These are phyloP conservation scores for Penicillium egyptiacum DNA, from an alignment of 495 filamentous ascomycete species.

Conservation along the genomic window DNA sequence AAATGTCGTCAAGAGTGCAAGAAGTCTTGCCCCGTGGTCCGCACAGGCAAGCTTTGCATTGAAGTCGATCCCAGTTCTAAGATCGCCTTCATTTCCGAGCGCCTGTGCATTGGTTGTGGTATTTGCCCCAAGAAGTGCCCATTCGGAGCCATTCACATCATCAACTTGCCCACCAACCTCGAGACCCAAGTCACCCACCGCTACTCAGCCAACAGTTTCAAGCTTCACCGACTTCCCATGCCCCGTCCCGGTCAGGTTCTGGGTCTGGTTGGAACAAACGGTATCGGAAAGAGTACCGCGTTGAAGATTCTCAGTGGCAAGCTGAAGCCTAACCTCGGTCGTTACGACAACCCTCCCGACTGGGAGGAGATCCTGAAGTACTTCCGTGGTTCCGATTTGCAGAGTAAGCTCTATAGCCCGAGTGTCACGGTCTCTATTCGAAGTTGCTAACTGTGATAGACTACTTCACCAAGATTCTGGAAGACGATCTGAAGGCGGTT, in stretches of 20 bases:
- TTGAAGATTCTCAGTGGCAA: conserved; percentile 98
- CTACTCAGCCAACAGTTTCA: conserved; percentile 99
- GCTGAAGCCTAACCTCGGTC: conserved; percentile 93
- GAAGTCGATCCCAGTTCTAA: conserved; percentile 88
- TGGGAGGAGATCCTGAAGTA: conserved; percentile 99
- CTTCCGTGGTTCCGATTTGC: conserved; percentile 94
- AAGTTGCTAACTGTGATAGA: conserved; percentile 52
- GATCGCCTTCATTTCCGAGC: conserved; percentile 97
- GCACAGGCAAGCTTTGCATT: conserved; percentile 95
- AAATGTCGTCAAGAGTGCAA: conserved; percentile 99
- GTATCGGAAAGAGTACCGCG: conserved; percentile 98
- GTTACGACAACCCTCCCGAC: conserved; percentile 94
- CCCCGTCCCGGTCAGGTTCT: conserved; percentile 95
- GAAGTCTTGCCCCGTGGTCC: conserved; percentile 96
- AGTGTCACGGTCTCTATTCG: not conserved
- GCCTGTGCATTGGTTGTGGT: conserved; percentile 94
- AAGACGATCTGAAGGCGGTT: conserved; percentile 94
- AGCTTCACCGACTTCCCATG: conserved; percentile 93
- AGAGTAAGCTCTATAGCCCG: conserved; percentile 60
- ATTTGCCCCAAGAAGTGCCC: conserved; percentile 99
- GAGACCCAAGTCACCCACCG: conserved; percentile 97
- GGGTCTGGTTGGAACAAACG: conserved; percentile 96
- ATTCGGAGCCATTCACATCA: conserved; percentile 98
- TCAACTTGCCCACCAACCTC: conserved; percentile 98
- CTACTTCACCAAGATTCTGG: conserved; percentile 97